Evolutionary conservation across 768 basidiomycete species (phyloP).

Genomic region (Lentinula lateritia): DNA sequence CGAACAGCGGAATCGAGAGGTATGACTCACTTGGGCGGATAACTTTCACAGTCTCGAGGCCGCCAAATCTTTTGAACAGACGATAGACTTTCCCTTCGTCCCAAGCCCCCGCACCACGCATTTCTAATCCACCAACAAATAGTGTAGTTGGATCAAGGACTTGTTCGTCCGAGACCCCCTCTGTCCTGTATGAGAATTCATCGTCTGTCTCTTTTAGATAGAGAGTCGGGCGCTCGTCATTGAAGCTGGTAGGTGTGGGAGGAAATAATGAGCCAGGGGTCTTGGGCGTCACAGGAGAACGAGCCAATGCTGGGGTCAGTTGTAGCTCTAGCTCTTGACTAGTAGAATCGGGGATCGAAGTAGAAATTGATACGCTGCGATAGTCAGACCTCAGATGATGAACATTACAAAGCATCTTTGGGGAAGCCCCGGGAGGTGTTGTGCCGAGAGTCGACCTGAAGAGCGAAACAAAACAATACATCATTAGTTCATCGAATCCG

Average conservation of each 20-base stretch:
- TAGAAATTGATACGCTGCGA: not conserved
- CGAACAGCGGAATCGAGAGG: not conserved
- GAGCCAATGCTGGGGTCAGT: slow-evolving; percentile 41
- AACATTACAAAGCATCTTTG: not conserved
- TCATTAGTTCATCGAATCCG: not conserved
- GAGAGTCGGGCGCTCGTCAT: slow-evolving; percentile 16
- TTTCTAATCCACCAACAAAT: slow-evolving; percentile 74
- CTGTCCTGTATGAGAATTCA: not conserved
- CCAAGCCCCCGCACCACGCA: slow-evolving; percentile 60
- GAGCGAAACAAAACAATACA: not conserved
- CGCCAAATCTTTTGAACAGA: slow-evolving; percentile 61
- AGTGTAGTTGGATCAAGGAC: slow-evolving; percentile 63
- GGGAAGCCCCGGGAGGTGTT: not conserved
- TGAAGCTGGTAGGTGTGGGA: slow-evolving; percentile 39
- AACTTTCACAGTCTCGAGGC: slow-evolving; percentile 59
- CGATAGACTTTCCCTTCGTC: slow-evolving; percentile 54
- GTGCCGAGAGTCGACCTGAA: not conserved
- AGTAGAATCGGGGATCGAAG: slow-evolving; percentile 8
- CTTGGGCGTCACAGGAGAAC: slow-evolving; percentile 46
- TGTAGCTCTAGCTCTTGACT: slow-evolving; percentile 20
- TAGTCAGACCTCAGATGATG: not conserved
- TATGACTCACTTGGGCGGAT: slow-evolving; percentile 53
- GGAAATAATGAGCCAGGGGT: slow-evolving; percentile 44
- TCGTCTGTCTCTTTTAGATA: not conserved
- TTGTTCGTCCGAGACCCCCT: slow-evolving; percentile 18